Conservation (phyloP, 164 flowering plant genomes). For the Aristolochia fimbriata region DNA sequence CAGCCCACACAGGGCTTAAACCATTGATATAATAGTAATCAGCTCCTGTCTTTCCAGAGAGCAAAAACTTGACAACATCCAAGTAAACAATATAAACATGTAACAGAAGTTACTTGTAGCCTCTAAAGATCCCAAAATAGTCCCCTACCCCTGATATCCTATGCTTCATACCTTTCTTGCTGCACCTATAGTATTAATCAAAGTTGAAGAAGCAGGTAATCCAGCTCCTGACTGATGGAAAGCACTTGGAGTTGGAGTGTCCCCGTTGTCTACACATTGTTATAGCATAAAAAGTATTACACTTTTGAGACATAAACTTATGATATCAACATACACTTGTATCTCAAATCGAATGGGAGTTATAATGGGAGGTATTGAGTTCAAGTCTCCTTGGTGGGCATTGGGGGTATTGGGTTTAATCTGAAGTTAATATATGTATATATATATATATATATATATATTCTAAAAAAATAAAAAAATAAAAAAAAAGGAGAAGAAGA, state of each 20-base stretch:
- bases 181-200: conserved; percentile 32
- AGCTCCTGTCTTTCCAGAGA: neutral
- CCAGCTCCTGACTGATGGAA: conserved; percentile 24
- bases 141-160: neutral
- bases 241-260: conserved; percentile 18
- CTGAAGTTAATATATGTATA: too few relatives aligned
- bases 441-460: too few relatives aligned
- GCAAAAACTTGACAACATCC: neutral
- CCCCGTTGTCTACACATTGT: conserved; percentile 19
- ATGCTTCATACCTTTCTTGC: conserved; percentile 40
- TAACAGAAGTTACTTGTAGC: neutral
- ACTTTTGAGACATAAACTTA: too few relatives aligned
- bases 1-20: neutral
- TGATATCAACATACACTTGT: too few relatives aligned
- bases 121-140: neutral
- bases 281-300: too few relatives aligned
- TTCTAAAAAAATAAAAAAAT: neutral
- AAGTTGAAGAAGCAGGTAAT: conserved; percentile 30
- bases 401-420: too few relatives aligned
- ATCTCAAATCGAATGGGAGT: too few relatives aligned
- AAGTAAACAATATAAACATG: neutral
- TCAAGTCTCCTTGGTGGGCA: too few relatives aligned
- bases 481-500: neutral
- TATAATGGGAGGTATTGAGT: too few relatives aligned
- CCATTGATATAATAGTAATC: neutral